These are phyloP conservation scores for Clonostachys solani DNA, from an alignment of 2,329 filamentous ascomycete genomes.

Conservation along the genomic window DNA sequence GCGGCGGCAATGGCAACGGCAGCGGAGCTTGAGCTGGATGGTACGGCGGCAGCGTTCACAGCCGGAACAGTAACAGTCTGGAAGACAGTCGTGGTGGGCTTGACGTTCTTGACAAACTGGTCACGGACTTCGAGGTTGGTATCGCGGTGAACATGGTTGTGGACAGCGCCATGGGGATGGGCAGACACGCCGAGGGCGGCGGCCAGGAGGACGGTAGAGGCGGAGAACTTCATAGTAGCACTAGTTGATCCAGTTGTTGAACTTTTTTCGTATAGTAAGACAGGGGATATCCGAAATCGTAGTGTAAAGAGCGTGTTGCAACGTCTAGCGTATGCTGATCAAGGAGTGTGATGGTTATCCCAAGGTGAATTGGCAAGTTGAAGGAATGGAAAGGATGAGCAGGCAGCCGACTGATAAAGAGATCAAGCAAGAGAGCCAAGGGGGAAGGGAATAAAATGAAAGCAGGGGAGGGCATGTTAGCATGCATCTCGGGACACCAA, in stretches of 20 bases:
- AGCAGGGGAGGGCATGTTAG: too few relatives aligned
- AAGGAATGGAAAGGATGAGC: background rate
- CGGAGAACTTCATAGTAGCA: slow-evolving; percentile 34
- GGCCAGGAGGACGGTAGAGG: slow-evolving; percentile 25
- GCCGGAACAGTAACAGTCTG: background rate
- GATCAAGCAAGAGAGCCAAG: background rate
- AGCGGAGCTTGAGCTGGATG: slow-evolving; percentile 1
- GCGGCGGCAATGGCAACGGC: slow-evolving; percentile 3
- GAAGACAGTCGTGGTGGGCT: slow-evolving; percentile 16
- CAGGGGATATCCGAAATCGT: background rate
- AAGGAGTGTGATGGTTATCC: background rate
- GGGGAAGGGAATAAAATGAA: background rate
- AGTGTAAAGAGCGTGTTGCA: background rate
- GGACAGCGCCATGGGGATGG: slow-evolving; percentile 30
- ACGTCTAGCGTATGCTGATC: background rate
- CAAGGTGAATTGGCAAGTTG: background rate
- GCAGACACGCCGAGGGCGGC: slow-evolving; percentile 35
- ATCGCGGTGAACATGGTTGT: slow-evolving; percentile 26
- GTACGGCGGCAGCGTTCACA: background rate
- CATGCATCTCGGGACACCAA: too few relatives aligned
- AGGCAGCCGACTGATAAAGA: background rate
- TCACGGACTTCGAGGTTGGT: slow-evolving; percentile 19
- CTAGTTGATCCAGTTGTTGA: background rate
- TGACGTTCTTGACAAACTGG: slow-evolving; percentile 25
- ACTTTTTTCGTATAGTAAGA: background rate